Conservation (phyloP, 139 green algal species). For the Pseudopediastrum boryanum region DNA sequence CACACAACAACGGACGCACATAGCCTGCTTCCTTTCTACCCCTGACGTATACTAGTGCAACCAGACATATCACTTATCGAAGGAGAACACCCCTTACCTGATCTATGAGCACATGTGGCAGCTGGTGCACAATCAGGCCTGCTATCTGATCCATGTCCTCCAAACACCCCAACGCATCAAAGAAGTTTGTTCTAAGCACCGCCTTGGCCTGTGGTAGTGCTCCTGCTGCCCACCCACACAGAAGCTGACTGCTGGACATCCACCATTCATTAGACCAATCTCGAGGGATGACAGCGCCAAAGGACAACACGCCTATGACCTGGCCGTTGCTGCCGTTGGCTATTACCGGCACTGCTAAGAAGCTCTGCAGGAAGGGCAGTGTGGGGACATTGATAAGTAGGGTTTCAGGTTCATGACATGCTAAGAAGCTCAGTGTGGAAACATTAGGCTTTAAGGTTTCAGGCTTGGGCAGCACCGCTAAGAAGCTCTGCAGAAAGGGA, state of each 20-base stretch:
- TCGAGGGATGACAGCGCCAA: slow-evolving; percentile 15
- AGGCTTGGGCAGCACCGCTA: slow-evolving; percentile 31
- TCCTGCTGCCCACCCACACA: slow-evolving; percentile 49
- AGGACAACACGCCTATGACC: slow-evolving; percentile 40
- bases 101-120: slow-evolving; percentile 41
- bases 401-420: no score
- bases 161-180: slow-evolving; percentile 32
- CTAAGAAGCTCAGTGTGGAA: no score
- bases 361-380: no score
- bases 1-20: no score
- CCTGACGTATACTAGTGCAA: no score
- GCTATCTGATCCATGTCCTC: slow-evolving; percentile 26
- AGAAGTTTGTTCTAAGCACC: slow-evolving; percentile 39
- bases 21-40: no score
- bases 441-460: no score
- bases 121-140: slow-evolving; percentile 38
- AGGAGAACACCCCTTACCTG: slow-evolving; percentile 13
- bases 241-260: slow-evolving; percentile 40
- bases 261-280: slow-evolving; percentile 50
- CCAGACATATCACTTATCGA: no score
- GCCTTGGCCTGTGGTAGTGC: slow-evolving; percentile 40
- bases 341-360: slow-evolving; percentile 35
- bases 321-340: slow-evolving; percentile 31
- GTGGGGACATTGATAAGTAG: no score
- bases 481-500: slow-evolving; percentile 38